Evolutionary conservation across 192 early-diverging fungal species (phyloP).

Genomic region (Gaertneriomyces sp.): DNA sequence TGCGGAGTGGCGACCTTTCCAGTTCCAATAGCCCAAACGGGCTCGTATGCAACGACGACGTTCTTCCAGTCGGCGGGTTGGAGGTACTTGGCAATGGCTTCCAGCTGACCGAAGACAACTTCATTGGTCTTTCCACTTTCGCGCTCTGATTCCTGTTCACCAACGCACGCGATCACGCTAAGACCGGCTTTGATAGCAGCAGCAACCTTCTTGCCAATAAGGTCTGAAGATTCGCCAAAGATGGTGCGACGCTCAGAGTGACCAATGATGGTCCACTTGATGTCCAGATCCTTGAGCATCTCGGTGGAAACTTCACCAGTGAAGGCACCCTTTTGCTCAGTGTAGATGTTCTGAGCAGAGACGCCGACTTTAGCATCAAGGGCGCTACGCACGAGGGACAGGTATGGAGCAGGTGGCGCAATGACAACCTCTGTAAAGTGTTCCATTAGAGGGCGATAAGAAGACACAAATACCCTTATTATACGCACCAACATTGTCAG

Average conservation of each 20-base stretch:
- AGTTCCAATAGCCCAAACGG: constrained; percentile 99
- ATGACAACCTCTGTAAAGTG: constrained; percentile 84
- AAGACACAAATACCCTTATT: background rate
- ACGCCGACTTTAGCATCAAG: constrained; percentile 83
- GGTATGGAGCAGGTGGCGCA: constrained; percentile 89
- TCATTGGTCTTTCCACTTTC: constrained; percentile 81
- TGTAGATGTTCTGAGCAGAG: constrained; percentile 94
- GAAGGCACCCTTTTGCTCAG: constrained; percentile 83
- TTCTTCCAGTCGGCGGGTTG: constrained; percentile 75
- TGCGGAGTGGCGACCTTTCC: constrained; percentile 91
- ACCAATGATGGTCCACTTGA: constrained; percentile 95
- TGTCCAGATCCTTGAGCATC: constrained; percentile 91
- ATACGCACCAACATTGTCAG: constrained; percentile 65
- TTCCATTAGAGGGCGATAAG: background rate
- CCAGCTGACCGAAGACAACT: constrained; percentile 85
- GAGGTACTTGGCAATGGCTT: constrained; percentile 73
- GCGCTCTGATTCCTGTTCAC: constrained; percentile 94
- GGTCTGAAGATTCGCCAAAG: constrained; percentile 83
- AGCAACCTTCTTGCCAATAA: constrained; percentile 84
- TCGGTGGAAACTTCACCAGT: constrained; percentile 96
- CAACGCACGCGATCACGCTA: constrained; percentile 91
- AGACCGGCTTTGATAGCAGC: constrained; percentile 84
- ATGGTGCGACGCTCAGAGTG: constrained; percentile 98
- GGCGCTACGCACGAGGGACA: constrained; percentile 71
- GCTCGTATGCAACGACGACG: constrained; percentile 98